Conservation (phyloP, 192 early-diverging fungal species). For the Coemansia asiatica region DNA sequence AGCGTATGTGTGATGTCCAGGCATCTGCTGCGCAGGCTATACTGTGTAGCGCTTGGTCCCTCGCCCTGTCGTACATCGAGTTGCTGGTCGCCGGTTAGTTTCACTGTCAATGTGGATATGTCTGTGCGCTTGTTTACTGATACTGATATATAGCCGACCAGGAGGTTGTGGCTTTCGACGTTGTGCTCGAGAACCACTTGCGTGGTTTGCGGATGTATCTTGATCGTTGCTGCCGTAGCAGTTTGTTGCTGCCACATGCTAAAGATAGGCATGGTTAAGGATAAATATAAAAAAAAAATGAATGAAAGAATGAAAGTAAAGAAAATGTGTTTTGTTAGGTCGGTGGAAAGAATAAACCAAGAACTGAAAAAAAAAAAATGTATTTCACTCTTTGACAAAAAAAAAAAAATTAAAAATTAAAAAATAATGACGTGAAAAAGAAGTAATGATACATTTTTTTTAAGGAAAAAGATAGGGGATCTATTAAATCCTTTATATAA, state of each 20-base stretch:
- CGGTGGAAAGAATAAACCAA: background rate
- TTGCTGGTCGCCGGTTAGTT: slow-evolving; percentile 25
- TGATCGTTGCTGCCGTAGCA: slow-evolving; percentile 12
- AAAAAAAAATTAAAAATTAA: background rate
- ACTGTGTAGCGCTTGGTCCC: slow-evolving; percentile 29
- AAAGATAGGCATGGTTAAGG: slow-evolving; percentile 3
- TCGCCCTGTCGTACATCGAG: slow-evolving; percentile 36
- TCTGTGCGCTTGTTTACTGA: slow-evolving; percentile 10
- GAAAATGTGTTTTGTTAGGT: background rate
- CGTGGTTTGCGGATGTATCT: slow-evolving; percentile 38
- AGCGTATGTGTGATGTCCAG: slow-evolving; percentile 24
- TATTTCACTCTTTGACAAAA: background rate
- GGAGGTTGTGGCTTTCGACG: slow-evolving; percentile 15
- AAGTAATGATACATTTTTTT: too few species aligned
- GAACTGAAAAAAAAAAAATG: background rate
- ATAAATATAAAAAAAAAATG: slow-evolving; percentile 3
- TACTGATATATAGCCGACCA: slow-evolving; percentile 30
- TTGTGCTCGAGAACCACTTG: slow-evolving; percentile 26
- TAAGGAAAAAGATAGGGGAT: too few species aligned
- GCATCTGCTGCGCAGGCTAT: slow-evolving; percentile 17
- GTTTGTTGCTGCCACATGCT: background rate
- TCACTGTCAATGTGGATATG: slow-evolving; percentile 21
- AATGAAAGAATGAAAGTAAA: too few species aligned
- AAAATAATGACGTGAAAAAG: too few species aligned
- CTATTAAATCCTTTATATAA: too few species aligned